phyloP scores from a whole-genome alignment of 768 basidiomycete species.

The Lactarius hengduanensis region DNA sequence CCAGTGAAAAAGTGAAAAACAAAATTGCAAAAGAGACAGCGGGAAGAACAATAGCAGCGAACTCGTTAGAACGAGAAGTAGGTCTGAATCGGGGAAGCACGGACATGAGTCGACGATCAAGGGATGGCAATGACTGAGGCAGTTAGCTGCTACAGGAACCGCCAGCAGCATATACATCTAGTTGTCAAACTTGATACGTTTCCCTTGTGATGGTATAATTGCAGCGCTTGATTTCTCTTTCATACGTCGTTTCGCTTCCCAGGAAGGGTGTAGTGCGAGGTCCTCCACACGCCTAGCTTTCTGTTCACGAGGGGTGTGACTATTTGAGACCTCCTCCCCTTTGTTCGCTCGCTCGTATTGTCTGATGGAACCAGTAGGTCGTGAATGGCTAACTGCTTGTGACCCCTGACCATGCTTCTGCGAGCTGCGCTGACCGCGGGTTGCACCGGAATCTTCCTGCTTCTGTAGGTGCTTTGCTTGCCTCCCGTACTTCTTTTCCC shows the following conservation, averaged over 20 bases:
- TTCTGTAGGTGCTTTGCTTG: slow-evolving; percentile 91
- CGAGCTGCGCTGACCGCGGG: background rate
- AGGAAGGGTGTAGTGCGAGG: slow-evolving; percentile 82
- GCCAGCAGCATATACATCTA: slow-evolving; percentile 8
- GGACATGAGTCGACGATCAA: background rate
- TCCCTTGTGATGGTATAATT: slow-evolving; percentile 70
- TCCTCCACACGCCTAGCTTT: slow-evolving; percentile 31
- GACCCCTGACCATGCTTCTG: background rate
- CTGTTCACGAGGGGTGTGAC: slow-evolving; percentile 14
- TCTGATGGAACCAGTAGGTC: background rate
- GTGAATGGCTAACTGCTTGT: background rate
- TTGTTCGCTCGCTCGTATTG: background rate
- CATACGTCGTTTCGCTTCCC: slow-evolving; percentile 88
- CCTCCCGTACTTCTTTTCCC: slow-evolving; percentile 95
- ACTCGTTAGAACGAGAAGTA: background rate
- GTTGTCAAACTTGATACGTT: slow-evolving; percentile 71
- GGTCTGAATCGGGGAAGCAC: too few relatives aligned
- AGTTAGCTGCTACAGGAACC: background rate
- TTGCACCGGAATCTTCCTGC: slow-evolving; percentile 31
- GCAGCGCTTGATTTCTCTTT: slow-evolving; percentile 66
- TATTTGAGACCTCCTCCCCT: background rate
- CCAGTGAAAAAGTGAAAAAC: background rate
- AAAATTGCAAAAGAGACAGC: background rate
- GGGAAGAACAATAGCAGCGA: background rate
- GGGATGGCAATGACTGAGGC: background rate